These are phyloP conservation scores for Liquidambar formosana DNA, from an alignment of 164 flowering plant genomes.

Conservation along the genomic window DNA sequence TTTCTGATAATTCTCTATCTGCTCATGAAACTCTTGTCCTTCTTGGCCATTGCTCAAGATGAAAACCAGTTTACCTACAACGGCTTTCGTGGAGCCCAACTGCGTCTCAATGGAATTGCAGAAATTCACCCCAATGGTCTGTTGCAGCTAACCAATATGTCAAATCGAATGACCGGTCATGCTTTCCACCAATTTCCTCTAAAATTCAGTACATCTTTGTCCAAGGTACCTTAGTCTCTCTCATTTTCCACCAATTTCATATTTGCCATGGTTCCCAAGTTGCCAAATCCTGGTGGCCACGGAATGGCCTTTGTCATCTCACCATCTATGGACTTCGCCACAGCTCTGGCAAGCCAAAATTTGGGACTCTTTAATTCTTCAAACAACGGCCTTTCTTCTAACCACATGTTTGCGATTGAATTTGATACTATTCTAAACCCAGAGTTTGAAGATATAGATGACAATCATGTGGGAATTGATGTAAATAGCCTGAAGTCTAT, in stretches of 20 bases:
- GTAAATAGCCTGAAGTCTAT: slow-evolving; percentile 18
- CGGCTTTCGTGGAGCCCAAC: slow-evolving; percentile 30
- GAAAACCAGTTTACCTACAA: slow-evolving; percentile 27
- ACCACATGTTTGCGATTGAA: slow-evolving; percentile 40
- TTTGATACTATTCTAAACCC: slow-evolving; percentile 31
- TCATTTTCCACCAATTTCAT: slow-evolving; percentile 45
- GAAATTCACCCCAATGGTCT: slow-evolving; percentile 28
- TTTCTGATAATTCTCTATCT: slow-evolving; percentile 2
- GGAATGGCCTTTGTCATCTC: slow-evolving; percentile 21
- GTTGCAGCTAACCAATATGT: slow-evolving; percentile 38
- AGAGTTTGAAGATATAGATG: slow-evolving; percentile 27
- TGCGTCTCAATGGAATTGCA: slow-evolving; percentile 29
- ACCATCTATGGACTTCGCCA: not conserved
- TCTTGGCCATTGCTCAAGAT: not conserved
- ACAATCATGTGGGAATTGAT: slow-evolving; percentile 33
- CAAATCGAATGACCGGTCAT: slow-evolving; percentile 22
- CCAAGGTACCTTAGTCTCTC: not conserved
- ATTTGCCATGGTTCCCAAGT: slow-evolving; percentile 9
- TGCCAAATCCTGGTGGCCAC: not conserved
- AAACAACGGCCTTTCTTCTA: slow-evolving; percentile 11
- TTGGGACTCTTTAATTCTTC: slow-evolving; percentile 25
- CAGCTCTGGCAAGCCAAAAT: slow-evolving; percentile 10
- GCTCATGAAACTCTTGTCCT: not conserved
- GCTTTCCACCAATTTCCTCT: slow-evolving; percentile 34
- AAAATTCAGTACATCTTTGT: slow-evolving; percentile 22